Evolutionary conservation across 2,329 filamentous ascomycete genomes (phyloP).

Genomic region (Coniella vitis): DNA sequence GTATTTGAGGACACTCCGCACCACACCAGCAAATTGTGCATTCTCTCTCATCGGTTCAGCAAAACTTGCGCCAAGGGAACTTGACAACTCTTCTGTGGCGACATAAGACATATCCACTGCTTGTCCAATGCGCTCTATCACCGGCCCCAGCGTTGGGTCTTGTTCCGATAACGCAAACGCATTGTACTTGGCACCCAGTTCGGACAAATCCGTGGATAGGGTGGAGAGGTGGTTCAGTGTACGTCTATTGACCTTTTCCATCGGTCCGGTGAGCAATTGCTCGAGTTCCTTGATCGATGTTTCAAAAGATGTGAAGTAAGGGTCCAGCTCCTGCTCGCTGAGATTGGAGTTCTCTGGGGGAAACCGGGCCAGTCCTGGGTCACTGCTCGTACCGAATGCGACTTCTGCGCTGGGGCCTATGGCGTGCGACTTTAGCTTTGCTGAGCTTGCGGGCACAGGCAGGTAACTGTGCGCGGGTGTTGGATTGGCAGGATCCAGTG

Average conservation of each 20-base stretch:
- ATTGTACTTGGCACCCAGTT: constrained; percentile 93
- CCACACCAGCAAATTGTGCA: constrained; percentile 92
- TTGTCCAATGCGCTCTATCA: constrained; percentile 91
- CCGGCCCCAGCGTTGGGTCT: constrained; percentile 78
- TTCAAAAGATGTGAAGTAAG: constrained; percentile 93
- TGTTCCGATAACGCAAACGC: constrained; percentile 93
- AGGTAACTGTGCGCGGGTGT: constrained; percentile 80
- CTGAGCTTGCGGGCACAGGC: constrained; percentile 75
- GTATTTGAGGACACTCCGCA: constrained; percentile 81
- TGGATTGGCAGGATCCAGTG: constrained; percentile 88
- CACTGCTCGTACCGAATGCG: constrained; percentile 31
- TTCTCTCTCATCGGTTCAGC: constrained; percentile 97
- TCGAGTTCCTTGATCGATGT: constrained; percentile 88
- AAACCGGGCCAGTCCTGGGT: constrained; percentile 69
- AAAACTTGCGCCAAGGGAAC: constrained; percentile 83
- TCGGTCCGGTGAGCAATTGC: constrained; percentile 77
- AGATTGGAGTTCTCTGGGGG: constrained; percentile 70
- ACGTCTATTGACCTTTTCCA: constrained; percentile 93
- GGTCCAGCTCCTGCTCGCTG: constrained; percentile 85
- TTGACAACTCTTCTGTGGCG: constrained; percentile 84
- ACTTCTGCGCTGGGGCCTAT: constrained; percentile 24
- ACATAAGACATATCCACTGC: constrained; percentile 95
- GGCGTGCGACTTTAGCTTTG: constrained; percentile 66
- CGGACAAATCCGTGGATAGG: constrained; percentile 79
- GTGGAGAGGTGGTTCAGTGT: constrained; percentile 80